Evolutionary conservation across 768 basidiomycete genomes (phyloP).

Genomic region (Phaeotremella fagi): DNA sequence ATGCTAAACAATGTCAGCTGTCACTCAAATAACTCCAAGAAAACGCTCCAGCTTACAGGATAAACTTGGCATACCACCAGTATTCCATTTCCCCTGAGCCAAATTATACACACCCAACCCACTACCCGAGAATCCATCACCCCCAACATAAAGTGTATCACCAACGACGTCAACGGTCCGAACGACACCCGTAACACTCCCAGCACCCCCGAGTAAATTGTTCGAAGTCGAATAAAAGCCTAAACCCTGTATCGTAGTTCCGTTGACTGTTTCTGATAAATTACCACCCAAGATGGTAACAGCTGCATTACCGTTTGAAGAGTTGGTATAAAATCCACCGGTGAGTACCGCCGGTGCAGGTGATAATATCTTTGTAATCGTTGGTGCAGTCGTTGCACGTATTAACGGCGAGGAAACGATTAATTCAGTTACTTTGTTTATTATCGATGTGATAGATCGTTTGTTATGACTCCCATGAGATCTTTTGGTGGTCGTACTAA

Average conservation of each 20-base stretch:
- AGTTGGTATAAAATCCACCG: constrained; percentile 80
- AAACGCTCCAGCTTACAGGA: constrained; percentile 49
- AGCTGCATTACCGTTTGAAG: constrained; percentile 54
- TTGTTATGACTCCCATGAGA: constrained; percentile 31
- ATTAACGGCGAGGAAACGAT: constrained; percentile 6
- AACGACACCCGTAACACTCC: constrained; percentile 71
- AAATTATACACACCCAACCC: constrained; percentile 79
- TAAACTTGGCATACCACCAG: constrained; percentile 59
- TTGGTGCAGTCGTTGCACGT: constrained; percentile 58
- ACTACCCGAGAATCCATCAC: constrained; percentile 56
- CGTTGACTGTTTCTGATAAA: constrained; percentile 58
- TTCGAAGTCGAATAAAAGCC: constrained; percentile 62
- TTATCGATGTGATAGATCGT: constrained; percentile 11
- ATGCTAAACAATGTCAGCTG: constrained; percentile 14
- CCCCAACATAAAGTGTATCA: constrained; percentile 73
- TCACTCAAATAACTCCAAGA: not conserved
- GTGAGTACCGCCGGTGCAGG: constrained; percentile 76
- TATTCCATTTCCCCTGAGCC: constrained; percentile 59
- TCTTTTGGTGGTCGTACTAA: constrained; percentile 28
- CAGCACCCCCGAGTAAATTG: constrained; percentile 57
- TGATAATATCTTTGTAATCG: constrained; percentile 58
- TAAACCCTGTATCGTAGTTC: constrained; percentile 55
- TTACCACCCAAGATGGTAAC: constrained; percentile 84
- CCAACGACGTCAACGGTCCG: constrained; percentile 67
- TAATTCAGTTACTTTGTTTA: constrained; percentile 46